Evolutionary conservation across 2,329 filamentous ascomycete species (phyloP).

Genomic region (Talaromyces sp.): DNA sequence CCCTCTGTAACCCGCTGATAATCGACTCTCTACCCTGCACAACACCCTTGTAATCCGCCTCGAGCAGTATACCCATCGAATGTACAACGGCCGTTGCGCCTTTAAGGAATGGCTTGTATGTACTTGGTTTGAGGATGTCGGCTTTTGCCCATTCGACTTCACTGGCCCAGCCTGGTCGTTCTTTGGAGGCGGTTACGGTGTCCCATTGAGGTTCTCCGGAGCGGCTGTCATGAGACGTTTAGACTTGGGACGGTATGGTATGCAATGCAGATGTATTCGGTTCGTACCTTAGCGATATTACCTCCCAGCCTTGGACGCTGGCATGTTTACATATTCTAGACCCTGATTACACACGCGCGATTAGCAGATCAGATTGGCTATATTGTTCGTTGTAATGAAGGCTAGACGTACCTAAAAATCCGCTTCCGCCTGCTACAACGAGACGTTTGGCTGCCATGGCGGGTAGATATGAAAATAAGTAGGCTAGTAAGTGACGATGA

Average conservation of each 20-base stretch:
- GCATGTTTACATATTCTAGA: conserved; percentile 87
- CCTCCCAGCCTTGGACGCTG: conserved; percentile 79
- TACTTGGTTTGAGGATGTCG: conserved; percentile 76
- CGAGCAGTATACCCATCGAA: conserved; percentile 90
- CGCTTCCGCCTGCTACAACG: conserved; percentile 88
- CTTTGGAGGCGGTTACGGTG: conserved; percentile 63
- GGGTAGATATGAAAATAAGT: not conserved
- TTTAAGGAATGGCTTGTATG: conserved; percentile 71
- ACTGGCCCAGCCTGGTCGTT: conserved; percentile 72
- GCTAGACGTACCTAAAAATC: conserved; percentile 67
- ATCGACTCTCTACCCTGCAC: conserved; percentile 77
- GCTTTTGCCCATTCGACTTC: conserved; percentile 82
- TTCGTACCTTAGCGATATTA: conserved; percentile 79
- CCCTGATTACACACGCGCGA: conserved; percentile 37
- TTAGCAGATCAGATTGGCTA: not conserved
- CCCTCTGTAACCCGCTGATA: conserved; percentile 69
- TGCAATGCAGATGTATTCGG: not conserved
- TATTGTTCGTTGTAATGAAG: not conserved
- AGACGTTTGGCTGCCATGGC: conserved; percentile 64
- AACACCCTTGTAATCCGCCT: conserved; percentile 96
- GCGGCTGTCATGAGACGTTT: conserved; percentile 53
- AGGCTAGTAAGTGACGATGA: no score
- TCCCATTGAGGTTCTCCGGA: conserved; percentile 87
- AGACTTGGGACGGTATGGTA: not conserved
- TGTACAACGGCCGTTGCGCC: conserved; percentile 83